phyloP scores from a whole-genome alignment of 2,329 filamentous ascomycete genomes.

The Penicillium concentricum region DNA sequence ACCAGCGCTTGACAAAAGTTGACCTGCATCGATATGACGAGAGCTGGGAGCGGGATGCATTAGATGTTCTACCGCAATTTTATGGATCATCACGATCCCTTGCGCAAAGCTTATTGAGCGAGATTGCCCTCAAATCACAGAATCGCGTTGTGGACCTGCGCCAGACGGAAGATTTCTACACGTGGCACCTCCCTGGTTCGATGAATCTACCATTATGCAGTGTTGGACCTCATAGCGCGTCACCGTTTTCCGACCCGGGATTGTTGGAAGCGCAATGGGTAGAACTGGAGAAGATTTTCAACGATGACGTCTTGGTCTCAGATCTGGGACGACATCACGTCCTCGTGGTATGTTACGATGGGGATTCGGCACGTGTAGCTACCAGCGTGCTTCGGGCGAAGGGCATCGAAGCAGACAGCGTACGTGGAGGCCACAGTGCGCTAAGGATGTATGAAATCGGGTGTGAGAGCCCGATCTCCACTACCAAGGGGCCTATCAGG shows the following conservation, averaged over 20 bases:
- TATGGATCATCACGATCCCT: slow-evolving; percentile 27
- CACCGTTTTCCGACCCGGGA: slow-evolving; percentile 49
- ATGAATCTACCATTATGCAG: slow-evolving; percentile 47
- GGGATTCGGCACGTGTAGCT: slow-evolving; percentile 55
- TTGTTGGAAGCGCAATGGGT: slow-evolving; percentile 50
- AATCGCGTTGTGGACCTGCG: slow-evolving; percentile 49
- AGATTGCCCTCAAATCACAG: slow-evolving; percentile 28
- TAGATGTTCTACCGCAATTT: slow-evolving; percentile 42
- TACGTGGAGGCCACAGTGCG: slow-evolving; percentile 44
- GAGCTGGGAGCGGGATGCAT: slow-evolving; percentile 51
- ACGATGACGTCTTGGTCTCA: slow-evolving; percentile 17
- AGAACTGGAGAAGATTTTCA: slow-evolving; percentile 48
- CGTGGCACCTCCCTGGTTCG: slow-evolving; percentile 47
- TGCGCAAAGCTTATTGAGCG: slow-evolving; percentile 21
- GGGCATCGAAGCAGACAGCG: slow-evolving; percentile 48
- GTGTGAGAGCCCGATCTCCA: slow-evolving; percentile 7
- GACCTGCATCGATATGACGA: slow-evolving; percentile 58
- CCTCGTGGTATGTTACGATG: slow-evolving; percentile 55
- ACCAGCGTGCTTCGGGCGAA: slow-evolving; percentile 55
- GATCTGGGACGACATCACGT: slow-evolving; percentile 36
- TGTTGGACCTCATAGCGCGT: slow-evolving; percentile 34
- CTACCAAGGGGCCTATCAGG: slow-evolving; percentile 8
- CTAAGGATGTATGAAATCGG: slow-evolving; percentile 29
- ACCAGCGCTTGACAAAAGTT: slow-evolving; percentile 48
- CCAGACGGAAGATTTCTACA: slow-evolving; percentile 42